Evolutionary conservation across 2,329 filamentous ascomycete species (phyloP).

Genomic region (Acephala macrosclerotiorum): DNA sequence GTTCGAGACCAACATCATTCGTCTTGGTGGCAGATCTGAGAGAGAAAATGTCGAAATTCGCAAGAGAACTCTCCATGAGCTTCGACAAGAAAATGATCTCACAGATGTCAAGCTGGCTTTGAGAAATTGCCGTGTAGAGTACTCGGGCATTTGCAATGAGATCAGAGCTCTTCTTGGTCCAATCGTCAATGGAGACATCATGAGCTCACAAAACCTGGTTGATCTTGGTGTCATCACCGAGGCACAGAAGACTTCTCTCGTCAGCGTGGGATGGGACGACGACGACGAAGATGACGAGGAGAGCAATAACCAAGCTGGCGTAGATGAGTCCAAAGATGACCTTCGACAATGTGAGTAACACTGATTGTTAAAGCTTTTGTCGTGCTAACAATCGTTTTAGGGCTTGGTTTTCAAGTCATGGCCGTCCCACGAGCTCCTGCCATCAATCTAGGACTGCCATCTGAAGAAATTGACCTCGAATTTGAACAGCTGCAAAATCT

Average conservation of each 20-base stretch:
- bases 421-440: constrained; percentile 35
- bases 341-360: constrained; percentile 32
- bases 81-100: constrained; percentile 53
- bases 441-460: constrained; percentile 35
- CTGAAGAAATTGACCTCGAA: constrained; percentile 42
- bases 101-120: constrained; percentile 16
- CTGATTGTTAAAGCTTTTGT: not conserved
- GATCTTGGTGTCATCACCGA: constrained; percentile 64
- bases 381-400: constrained; percentile 24
- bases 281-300: constrained; percentile 11
- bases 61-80: constrained; percentile 69
- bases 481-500: constrained; percentile 39
- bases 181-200: constrained; percentile 52
- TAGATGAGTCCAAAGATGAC: constrained; percentile 10
- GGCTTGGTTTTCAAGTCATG: constrained; percentile 38
- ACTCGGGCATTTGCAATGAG: constrained; percentile 7
- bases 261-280: constrained; percentile 48
- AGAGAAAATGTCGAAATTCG: constrained; percentile 65
- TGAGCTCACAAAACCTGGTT: constrained; percentile 62
- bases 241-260: constrained; percentile 68
- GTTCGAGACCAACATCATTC: constrained; percentile 69
- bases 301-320: not conserved
- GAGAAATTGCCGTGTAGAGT: constrained; percentile 14
- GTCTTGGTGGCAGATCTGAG: constrained; percentile 53
- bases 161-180: constrained; percentile 27